These are phyloP conservation scores for Hypholoma fasciculare DNA, from an alignment of 768 basidiomycete species.

Conservation along the genomic window DNA sequence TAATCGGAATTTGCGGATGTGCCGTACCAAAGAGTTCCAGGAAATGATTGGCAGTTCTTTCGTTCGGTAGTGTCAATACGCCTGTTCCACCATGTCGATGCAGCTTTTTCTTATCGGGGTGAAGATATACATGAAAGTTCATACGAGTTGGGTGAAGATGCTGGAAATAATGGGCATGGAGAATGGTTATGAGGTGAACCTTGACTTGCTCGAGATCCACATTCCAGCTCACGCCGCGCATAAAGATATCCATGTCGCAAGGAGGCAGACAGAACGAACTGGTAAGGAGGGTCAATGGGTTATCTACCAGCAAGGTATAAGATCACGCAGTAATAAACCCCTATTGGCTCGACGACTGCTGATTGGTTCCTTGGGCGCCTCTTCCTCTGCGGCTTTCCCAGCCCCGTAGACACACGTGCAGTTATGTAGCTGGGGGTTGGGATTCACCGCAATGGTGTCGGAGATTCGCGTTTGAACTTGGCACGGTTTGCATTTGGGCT, in stretches of 20 bases:
- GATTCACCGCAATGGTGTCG: too few species aligned
- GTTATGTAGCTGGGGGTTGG: too few species aligned
- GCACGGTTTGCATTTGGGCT: too few species aligned
- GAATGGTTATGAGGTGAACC: constrained; percentile 37
- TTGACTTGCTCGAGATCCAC: constrained; percentile 29
- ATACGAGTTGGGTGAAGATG: constrained; percentile 27
- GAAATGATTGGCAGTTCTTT: constrained; percentile 39
- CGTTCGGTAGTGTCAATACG: constrained; percentile 46
- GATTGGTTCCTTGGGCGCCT: neutral
- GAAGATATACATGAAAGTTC: constrained; percentile 57
- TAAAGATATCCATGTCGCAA: constrained; percentile 39
- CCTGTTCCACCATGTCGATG: constrained; percentile 42
- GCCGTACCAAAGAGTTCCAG: constrained; percentile 34
- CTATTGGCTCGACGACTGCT: neutral
- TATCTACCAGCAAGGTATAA: neutral
- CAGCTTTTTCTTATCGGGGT: constrained; percentile 32
- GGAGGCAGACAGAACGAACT: neutral
- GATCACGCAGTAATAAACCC: neutral
- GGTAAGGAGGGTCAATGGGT: neutral
- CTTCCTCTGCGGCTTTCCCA: neutral
- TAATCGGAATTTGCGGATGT: constrained; percentile 15
- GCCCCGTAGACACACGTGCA: neutral
- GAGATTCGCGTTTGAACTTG: too few species aligned
- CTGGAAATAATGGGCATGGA: constrained; percentile 46
- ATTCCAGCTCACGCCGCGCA: constrained; percentile 34